Conservation (phyloP, 331 rosid species). For the Malus hybrid region DNA sequence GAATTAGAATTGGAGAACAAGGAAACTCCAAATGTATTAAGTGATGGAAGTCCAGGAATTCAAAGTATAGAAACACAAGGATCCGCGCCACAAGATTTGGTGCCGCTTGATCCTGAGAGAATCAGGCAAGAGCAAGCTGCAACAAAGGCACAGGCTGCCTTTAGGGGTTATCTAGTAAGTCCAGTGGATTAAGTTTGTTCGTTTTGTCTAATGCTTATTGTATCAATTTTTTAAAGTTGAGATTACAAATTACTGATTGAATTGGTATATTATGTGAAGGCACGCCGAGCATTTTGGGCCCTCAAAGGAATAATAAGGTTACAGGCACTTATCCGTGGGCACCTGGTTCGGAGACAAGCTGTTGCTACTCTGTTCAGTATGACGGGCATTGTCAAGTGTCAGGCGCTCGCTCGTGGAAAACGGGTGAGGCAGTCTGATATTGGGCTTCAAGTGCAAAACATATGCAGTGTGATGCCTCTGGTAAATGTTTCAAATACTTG, state of each 20-base stretch:
- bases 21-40: constrained; percentile 34
- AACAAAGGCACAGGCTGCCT: constrained; percentile 76
- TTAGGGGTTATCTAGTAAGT: constrained; percentile 88
- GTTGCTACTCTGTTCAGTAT: constrained; percentile 69
- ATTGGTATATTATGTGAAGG: constrained; percentile 48
- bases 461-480: constrained; percentile 34
- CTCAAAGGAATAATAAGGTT: constrained; percentile 95
- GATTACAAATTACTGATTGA: constrained; percentile 12
- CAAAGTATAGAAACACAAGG: constrained; percentile 46
- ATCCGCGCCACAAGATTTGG: constrained; percentile 39
- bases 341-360: constrained; percentile 96
- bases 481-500: constrained; percentile 26
- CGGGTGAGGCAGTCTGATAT: constrained; percentile 54
- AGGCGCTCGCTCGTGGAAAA: constrained; percentile 74
- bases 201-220: neutral
- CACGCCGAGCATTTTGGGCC: constrained; percentile 92
- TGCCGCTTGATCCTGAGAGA: constrained; percentile 50
- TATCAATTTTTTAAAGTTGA: constrained; percentile 2
- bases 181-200: neutral
- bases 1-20: constrained; percentile 42
- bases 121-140: constrained; percentile 74
- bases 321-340: constrained; percentile 99
- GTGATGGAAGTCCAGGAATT: constrained; percentile 28
- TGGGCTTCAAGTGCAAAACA: constrained; percentile 57
- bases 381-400: constrained; percentile 78